Percentiles rank a stretch among this genome's conserved stretches.
These are phyloP conservation scores for Cryphonectria naterciae DNA, from an alignment of 2,329 filamentous ascomycete genomes.

Conservation along the genomic window DNA sequence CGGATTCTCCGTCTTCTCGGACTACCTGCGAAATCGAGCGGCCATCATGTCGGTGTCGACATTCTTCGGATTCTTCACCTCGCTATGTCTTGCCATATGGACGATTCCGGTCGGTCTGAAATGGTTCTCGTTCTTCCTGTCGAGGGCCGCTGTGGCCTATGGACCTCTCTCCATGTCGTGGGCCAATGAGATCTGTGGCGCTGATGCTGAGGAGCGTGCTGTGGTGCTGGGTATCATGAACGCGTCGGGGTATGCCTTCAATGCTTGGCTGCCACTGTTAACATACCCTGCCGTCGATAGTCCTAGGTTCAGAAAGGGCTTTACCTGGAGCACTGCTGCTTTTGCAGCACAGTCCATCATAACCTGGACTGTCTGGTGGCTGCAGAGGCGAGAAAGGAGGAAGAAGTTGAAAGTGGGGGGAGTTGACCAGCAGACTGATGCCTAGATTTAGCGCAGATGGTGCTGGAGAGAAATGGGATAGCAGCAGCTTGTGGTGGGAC, in stretches of 20 bases:
- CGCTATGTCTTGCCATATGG: conserved; percentile 28
- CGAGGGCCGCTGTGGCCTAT: conserved; percentile 19
- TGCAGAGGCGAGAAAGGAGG: conserved; percentile 16
- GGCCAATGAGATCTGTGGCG: conserved; percentile 51
- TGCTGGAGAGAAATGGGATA: background rate
- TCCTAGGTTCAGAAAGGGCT: conserved; percentile 47
- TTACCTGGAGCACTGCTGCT: conserved; percentile 24
- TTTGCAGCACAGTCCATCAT: conserved; percentile 26
- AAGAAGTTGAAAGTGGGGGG: conserved; percentile 31
- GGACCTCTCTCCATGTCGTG: conserved; percentile 42
- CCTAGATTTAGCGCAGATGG: background rate
- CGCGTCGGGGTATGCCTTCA: conserved; percentile 47
- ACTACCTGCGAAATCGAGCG: conserved; percentile 45
- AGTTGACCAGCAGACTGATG: conserved; percentile 14
- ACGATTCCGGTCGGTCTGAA: conserved; percentile 22
- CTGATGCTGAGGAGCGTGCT: conserved; percentile 53
- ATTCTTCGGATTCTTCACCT: conserved; percentile 27
- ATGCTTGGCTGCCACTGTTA: conserved; percentile 48
- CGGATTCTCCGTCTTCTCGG: conserved; percentile 57
- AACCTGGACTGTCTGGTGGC: conserved; percentile 26
- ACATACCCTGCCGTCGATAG: conserved; percentile 42
- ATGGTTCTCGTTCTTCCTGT: conserved; percentile 32
- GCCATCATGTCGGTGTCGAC: conserved; percentile 28
- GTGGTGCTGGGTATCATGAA: conserved; percentile 55
- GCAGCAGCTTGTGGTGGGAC: background rate